These are phyloP conservation scores for Globisporangium iwayamae DNA, from an alignment of 352 stramenopile species.

Conservation along the genomic window DNA sequence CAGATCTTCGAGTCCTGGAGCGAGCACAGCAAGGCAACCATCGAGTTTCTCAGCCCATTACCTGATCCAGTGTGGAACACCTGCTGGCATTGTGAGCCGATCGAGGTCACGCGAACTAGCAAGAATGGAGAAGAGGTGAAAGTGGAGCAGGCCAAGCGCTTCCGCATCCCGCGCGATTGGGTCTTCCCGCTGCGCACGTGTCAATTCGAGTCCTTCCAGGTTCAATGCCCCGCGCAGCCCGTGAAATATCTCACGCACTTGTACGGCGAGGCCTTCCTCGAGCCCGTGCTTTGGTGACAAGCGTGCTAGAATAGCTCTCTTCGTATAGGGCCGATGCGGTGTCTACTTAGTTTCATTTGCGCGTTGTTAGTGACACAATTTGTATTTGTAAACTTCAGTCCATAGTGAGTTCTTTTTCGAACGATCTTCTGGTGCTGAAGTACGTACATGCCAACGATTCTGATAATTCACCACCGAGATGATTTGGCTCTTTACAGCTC, in stretches of 20 bases:
- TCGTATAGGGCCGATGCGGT: background rate
- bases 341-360: too few relatives aligned
- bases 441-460: background rate
- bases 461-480: too few relatives aligned
- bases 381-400: background rate
- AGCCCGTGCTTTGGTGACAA: conserved; percentile 22
- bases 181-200: conserved; percentile 46
- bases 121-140: conserved; percentile 4
- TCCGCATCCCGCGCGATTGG: conserved; percentile 46
- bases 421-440: background rate
- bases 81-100: conserved; percentile 31
- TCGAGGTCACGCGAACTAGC: conserved; percentile 8
- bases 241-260: conserved; percentile 44
- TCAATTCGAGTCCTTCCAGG: conserved; percentile 34
- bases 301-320: background rate
- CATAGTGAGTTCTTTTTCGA: background rate
- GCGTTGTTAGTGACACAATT: background rate
- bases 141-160: conserved; percentile 26
- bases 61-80: conserved; percentile 30
- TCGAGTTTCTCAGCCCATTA: conserved; percentile 29
- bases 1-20: conserved; percentile 23
- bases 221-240: conserved; percentile 42
- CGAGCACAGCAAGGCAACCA: conserved; percentile 19
- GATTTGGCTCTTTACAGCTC: conserved; percentile 7
- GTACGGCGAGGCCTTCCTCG: conserved; percentile 51